A percentile compares a stretch with the other conserved stretches of the same genome.
Evolutionary conservation across 257 asterid species (phyloP).

Genomic region (Solanum gandarillasii): DNA sequence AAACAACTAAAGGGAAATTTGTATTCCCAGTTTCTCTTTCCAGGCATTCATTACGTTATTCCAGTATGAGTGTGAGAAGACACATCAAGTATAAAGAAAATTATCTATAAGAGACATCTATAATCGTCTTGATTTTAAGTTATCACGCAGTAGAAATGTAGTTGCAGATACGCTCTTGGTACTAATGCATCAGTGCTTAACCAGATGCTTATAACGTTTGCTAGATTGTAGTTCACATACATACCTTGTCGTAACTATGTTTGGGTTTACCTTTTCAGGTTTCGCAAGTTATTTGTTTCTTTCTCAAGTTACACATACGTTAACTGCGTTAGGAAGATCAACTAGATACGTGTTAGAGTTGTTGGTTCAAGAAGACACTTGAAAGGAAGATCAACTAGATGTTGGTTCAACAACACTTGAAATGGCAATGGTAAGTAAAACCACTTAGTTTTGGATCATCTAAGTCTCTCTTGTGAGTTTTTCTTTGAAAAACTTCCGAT

Average conservation of each 20-base stretch:
- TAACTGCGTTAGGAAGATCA: slow-evolving; percentile 55
- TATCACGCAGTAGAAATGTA: neutral
- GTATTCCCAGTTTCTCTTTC: neutral
- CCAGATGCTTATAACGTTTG: neutral
- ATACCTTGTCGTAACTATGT: neutral
- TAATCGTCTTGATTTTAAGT: neutral
- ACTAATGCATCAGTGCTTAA: neutral
- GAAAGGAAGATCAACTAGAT: neutral
- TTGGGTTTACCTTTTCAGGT: slow-evolving; percentile 45
- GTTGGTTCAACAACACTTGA: neutral
- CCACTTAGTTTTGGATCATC: neutral
- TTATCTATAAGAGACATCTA: neutral
- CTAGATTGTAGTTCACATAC: neutral
- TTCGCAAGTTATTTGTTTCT: slow-evolving; percentile 69
- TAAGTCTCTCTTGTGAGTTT: neutral
- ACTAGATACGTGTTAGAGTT: neutral
- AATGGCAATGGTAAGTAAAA: neutral
- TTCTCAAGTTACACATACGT: slow-evolving; percentile 76
- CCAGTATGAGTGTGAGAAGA: neutral
- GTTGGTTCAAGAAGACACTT: neutral
- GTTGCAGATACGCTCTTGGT: neutral
- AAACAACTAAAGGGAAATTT: neutral
- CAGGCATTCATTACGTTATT: neutral
- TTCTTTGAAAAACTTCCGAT: neutral
- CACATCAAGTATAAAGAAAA: neutral